phyloP scores from a whole-genome alignment of 2,329 filamentous ascomycete genomes.

The Eutypa lata region DNA sequence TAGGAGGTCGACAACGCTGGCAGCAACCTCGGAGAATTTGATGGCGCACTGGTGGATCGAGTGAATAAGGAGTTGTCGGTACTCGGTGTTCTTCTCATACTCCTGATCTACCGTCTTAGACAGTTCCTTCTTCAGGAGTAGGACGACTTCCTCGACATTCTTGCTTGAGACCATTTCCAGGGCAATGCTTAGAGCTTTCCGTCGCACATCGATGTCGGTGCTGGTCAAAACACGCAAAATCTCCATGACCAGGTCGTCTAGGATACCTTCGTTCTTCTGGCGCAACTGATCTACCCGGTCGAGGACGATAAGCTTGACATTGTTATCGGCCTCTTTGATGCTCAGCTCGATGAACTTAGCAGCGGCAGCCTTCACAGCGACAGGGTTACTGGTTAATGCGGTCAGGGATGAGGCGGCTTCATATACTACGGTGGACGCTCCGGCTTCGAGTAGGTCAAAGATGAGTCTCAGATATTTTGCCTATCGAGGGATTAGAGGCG shows the following conservation, averaged over 20 bases:
- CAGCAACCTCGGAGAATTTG: constrained; percentile 97
- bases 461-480: constrained; percentile 90
- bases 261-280: constrained; percentile 81
- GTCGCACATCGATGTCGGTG: constrained; percentile 91
- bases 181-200: constrained; percentile 85
- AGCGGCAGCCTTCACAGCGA: constrained; percentile 94
- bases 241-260: constrained; percentile 96
- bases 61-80: constrained; percentile 91
- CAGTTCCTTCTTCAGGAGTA: constrained; percentile 95
- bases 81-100: constrained; percentile 97
- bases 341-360: constrained; percentile 94
- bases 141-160: constrained; percentile 95
- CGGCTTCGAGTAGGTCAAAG: constrained; percentile 92
- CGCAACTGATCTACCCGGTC: constrained; percentile 88
- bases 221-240: constrained; percentile 92
- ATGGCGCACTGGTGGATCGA: constrained; percentile 98
- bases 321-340: constrained; percentile 98
- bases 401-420: constrained; percentile 95
- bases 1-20: constrained; percentile 90
- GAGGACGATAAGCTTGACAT: constrained; percentile 96
- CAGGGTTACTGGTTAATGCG: constrained; percentile 89
- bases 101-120: constrained; percentile 97
- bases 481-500: constrained; percentile 41
- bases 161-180: constrained; percentile 98
- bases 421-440: constrained; percentile 92